Conservation (phyloP, 2,329 filamentous ascomycete species). For the Dactylonectria macrodidyma region DNA sequence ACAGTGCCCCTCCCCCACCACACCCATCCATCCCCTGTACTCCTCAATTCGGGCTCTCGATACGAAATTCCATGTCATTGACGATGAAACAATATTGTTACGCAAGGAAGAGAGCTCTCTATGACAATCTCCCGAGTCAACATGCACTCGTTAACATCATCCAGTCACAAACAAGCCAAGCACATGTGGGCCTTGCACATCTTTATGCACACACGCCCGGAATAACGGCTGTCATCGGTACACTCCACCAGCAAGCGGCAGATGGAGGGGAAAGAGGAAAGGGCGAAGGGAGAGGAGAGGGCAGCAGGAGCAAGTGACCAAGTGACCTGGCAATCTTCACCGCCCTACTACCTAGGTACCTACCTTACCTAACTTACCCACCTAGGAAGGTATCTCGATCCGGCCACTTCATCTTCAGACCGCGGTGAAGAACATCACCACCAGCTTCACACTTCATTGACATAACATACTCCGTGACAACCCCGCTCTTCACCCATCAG, state of each 20-base stretch:
- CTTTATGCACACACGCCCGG: constrained; percentile 3
- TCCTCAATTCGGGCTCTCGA: too few species aligned
- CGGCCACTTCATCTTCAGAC: background rate
- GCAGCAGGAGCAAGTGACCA: background rate
- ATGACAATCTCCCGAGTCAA: background rate
- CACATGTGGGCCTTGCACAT: constrained; percentile 10
- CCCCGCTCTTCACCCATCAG: constrained; percentile 15
- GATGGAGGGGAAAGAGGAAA: background rate
- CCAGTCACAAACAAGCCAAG: background rate
- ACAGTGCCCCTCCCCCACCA: too few species aligned
- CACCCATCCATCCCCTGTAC: too few species aligned
- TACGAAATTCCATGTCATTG: too few species aligned
- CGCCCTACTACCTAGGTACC: background rate
- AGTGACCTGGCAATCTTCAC: background rate
- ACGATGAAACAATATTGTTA: too few species aligned
- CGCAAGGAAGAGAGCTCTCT: background rate
- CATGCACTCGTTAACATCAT: background rate
- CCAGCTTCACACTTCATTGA: background rate
- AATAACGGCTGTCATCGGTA: background rate
- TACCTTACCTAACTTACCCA: too few species aligned
- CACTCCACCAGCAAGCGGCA: background rate
- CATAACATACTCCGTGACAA: background rate
- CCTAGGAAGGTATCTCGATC: background rate
- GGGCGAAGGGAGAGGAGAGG: constrained; percentile 2
- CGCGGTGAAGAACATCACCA: background rate